Conservation (phyloP, 768 basidiomycete genomes). For the Cystofilobasidium ferigula region DNA sequence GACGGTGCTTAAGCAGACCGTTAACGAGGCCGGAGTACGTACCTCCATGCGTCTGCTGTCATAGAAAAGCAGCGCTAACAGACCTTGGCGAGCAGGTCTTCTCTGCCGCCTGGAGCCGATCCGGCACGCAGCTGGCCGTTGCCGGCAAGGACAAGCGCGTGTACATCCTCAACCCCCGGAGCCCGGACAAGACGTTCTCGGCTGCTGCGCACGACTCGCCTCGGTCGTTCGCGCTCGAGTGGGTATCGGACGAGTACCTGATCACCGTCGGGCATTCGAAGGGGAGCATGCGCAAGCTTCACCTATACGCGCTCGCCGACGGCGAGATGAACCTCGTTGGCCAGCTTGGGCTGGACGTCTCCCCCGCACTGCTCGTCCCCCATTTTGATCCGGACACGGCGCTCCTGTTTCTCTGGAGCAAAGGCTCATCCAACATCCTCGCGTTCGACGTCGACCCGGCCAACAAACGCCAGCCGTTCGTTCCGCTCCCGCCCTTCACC, state of each 20-base stretch:
- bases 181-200: slow-evolving; percentile 16
- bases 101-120: slow-evolving; percentile 33
- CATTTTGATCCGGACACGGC: slow-evolving; percentile 38
- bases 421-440: slow-evolving; percentile 33
- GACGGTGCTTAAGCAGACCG: slow-evolving; percentile 18
- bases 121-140: slow-evolving; percentile 34
- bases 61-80: too few relatives aligned
- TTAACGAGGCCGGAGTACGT: slow-evolving; percentile 31
- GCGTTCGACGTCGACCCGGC: slow-evolving; percentile 35
- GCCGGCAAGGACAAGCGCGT: slow-evolving; percentile 37
- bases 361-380: slow-evolving; percentile 39
- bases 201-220: slow-evolving; percentile 35
- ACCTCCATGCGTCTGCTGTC: neutral
- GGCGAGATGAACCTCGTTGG: slow-evolving; percentile 27
- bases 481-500: slow-evolving; percentile 36
- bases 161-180: slow-evolving; percentile 37
- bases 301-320: slow-evolving; percentile 30
- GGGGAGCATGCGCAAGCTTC: slow-evolving; percentile 37
- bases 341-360: slow-evolving; percentile 36
- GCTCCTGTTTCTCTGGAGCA: slow-evolving; percentile 38
- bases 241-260: slow-evolving; percentile 34
- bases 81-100: too few relatives aligned
- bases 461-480: slow-evolving; percentile 28
- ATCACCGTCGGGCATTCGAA: slow-evolving; percentile 38
- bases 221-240: slow-evolving; percentile 36